Evolutionary conservation across 2,329 filamentous ascomycete genomes (phyloP).

Genomic region (Monilinia vaccinii-corymbosi): DNA sequence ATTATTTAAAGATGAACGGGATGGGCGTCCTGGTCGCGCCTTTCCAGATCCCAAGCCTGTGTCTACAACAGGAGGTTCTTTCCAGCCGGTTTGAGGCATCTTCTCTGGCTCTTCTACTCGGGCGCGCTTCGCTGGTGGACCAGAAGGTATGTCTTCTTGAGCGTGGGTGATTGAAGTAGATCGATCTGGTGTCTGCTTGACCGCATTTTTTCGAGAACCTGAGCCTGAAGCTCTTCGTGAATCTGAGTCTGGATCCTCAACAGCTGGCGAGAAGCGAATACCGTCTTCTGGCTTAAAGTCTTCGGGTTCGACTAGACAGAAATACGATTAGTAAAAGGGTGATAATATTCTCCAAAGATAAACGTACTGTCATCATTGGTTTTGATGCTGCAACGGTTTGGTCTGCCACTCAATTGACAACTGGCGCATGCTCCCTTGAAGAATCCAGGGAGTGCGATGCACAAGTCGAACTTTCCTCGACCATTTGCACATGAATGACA

Average conservation of each 20-base stretch:
- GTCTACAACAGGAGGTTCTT: slow-evolving; percentile 26
- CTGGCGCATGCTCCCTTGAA: slow-evolving; percentile 30
- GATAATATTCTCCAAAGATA: background rate
- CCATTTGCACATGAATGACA: slow-evolving; percentile 28
- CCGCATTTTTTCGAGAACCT: background rate
- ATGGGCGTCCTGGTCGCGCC: slow-evolving; percentile 2
- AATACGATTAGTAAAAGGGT: background rate
- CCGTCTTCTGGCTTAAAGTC: slow-evolving; percentile 1
- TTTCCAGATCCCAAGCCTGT: slow-evolving; percentile 13
- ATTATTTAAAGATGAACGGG: background rate
- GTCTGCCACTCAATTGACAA: slow-evolving; percentile 28
- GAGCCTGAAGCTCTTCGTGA: background rate
- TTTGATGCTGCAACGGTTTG: slow-evolving; percentile 29
- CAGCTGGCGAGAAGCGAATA: background rate
- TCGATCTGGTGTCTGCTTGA: slow-evolving; percentile 1
- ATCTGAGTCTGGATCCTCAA: background rate
- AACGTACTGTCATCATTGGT: slow-evolving; percentile 27
- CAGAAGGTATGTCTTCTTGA: slow-evolving; percentile 4
- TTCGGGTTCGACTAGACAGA: slow-evolving; percentile 2
- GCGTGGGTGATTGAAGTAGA: background rate
- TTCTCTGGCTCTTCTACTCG: slow-evolving; percentile 14
- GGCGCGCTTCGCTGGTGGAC: slow-evolving; percentile 19
- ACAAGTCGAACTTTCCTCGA: slow-evolving; percentile 27
- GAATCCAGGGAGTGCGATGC: slow-evolving; percentile 28
- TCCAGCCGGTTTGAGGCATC: slow-evolving; percentile 20